Percentiles rank a stretch among this genome's conserved stretches.
phyloP scores from a whole-genome alignment of 306 rosid species.

The Ormosia semicastrata region DNA sequence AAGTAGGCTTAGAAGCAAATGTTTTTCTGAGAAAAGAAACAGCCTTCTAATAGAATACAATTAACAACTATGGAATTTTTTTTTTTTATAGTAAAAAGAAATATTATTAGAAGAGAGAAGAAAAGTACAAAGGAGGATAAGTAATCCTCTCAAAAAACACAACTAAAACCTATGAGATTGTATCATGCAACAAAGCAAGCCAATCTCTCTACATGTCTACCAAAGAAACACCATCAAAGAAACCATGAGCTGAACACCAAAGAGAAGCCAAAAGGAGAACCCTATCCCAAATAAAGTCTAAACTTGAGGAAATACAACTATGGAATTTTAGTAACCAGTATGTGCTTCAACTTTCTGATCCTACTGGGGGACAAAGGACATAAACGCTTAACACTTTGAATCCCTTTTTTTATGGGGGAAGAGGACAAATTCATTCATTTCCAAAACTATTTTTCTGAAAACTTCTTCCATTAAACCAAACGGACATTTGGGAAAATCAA shows the following conservation, averaged over 20 bases:
- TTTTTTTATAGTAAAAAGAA: too few species aligned
- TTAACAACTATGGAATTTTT: not conserved
- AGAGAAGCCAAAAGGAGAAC: too few species aligned
- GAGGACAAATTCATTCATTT: conserved; percentile 1
- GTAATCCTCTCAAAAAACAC: too few species aligned
- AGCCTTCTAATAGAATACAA: not conserved
- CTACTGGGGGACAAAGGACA: not conserved
- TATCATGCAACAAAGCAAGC: too few species aligned
- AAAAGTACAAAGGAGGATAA: too few species aligned
- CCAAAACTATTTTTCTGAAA: not conserved
- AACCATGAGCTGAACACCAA: too few species aligned
- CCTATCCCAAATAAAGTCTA: too few species aligned
- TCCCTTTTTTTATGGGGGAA: not conserved
- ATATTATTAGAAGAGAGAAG: too few species aligned
- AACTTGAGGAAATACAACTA: too few species aligned
- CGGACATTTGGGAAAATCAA: not conserved
- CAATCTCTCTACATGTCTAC: too few species aligned
- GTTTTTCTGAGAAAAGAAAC: not conserved
- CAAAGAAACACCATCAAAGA: too few species aligned
- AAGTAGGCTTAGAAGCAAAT: conserved; percentile 5
- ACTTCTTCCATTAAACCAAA: not conserved
- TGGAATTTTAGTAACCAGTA: not conserved
- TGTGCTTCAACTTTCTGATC: not conserved
- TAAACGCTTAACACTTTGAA: not conserved
- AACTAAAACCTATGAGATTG: too few species aligned